Evolutionary conservation across 768 basidiomycete species (phyloP), one percentile per base, ranked within the genome.

Genomic region (Phylloporus sp.): DNA sequence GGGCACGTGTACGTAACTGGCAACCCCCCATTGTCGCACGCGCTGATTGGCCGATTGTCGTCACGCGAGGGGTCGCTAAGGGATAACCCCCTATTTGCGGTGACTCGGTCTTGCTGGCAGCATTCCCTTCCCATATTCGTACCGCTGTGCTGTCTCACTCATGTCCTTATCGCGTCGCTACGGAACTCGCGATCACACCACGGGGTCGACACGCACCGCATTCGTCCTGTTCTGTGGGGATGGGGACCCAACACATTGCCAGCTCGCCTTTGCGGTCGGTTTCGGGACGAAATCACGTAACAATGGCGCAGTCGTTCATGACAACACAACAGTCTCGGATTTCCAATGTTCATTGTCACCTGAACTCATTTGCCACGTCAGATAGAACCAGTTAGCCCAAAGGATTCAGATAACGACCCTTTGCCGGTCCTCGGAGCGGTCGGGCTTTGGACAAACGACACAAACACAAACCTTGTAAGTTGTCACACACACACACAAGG

Each of bases 21-120:
- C 27, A 49, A 40, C 52, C 52, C 50, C 22, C 49, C 27, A 15
- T 15, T 44, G 31, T 44, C 57, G 34, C 16, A 3, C 0, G 4
- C 0, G 54, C 47, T 35, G 52, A 66, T 64, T 65, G 63, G 63
- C 15, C 44, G 58, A 51, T 52, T 46, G 47, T 18, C 6, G 59
- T 63, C 62, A 53, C 55, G 15, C 54, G 56, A 58, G 41, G 28
- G 52, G 56, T 62, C 49, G 52, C 26, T 40, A 47, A 32, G 40
- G 50, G n/a, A 54, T 48, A 6, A 40, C 28, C 60, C 35, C 54
- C 57, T 51, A 12, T 22, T n/a, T 24, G 5, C 9, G 11, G 26
- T 29, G 27, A 28, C 43, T 20, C 43, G 28, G 34, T 29, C 29
- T 29, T 29, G 29, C 29, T 29, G 29, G n/a, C n/a, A 1, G 31